Percentiles rank a stretch among this genome's conserved stretches.
Conservation (phyloP, 148 eudicot species). For the Camellia sinensis region DNA sequence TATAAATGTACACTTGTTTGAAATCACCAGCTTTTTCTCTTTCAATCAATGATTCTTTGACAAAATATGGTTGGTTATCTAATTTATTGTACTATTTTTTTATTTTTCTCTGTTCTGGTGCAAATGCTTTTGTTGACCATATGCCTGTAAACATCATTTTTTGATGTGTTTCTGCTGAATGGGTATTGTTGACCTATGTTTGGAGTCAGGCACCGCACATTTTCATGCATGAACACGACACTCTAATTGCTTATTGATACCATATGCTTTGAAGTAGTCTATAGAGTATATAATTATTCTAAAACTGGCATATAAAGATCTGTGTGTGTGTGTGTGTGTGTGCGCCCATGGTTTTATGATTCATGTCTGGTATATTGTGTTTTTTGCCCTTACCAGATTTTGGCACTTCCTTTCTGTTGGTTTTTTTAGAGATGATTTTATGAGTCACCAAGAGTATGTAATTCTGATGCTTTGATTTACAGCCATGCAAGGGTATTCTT, state of each 20-base stretch:
- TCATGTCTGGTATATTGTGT: neutral
- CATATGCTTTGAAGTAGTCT: neutral
- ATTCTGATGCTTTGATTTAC: constrained; percentile 24
- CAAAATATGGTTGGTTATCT: neutral
- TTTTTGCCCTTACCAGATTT: neutral
- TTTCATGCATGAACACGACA: neutral
- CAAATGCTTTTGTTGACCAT: neutral
- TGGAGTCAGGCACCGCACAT: neutral
- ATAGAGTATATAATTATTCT: neutral
- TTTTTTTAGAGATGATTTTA: constrained; percentile 5
- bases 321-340: neutral
- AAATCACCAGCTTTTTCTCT: neutral
- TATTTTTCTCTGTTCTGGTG: neutral
- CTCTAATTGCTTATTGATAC: neutral
- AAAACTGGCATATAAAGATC: neutral
- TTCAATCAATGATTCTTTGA: neutral
- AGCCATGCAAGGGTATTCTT: constrained; percentile 99
- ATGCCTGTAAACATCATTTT: neutral
- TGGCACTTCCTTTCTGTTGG: neutral
- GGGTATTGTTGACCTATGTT: neutral
- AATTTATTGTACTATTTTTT: neutral
- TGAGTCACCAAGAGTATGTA: neutral
- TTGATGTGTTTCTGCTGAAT: neutral
- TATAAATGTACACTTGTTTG: neutral
- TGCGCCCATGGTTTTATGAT: neutral